Conservation (phyloP, 2,329 filamentous ascomycete genomes). For the Cytospora leucostoma region DNA sequence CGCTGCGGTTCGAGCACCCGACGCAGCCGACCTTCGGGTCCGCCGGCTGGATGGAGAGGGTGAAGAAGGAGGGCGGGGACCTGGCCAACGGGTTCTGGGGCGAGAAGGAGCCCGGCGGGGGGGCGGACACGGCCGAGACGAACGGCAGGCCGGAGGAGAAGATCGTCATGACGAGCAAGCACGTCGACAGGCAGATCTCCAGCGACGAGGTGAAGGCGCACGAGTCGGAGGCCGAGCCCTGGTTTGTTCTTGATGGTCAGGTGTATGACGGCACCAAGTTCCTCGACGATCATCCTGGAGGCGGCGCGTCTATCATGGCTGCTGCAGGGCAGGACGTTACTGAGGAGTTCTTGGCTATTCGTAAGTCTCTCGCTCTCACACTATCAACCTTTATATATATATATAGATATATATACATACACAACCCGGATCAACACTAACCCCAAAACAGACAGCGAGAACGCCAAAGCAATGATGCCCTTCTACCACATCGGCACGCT, state of each 20-base stretch:
- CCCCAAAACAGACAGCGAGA: slow-evolving; percentile 72
- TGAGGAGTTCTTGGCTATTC: slow-evolving; percentile 90
- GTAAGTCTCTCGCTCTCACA: slow-evolving; percentile 53
- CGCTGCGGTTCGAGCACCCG: slow-evolving; percentile 81
- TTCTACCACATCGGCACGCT: slow-evolving; percentile 82
- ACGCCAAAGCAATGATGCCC: slow-evolving; percentile 87
- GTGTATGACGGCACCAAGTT: slow-evolving; percentile 86
- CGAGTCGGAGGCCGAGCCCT: slow-evolving; percentile 65
- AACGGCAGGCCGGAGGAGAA: slow-evolving; percentile 58
- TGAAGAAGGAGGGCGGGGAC: slow-evolving; percentile 81
- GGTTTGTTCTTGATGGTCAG: slow-evolving; percentile 87
- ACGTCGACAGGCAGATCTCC: slow-evolving; percentile 62
- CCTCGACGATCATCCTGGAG: slow-evolving; percentile 80
- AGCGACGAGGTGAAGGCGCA: slow-evolving; percentile 73
- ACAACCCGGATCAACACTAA: too few species aligned
- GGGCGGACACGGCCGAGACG: slow-evolving; percentile 40
- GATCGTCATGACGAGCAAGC: slow-evolving; percentile 75
- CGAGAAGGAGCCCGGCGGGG: slow-evolving; percentile 62
- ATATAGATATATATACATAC: slow-evolving; percentile 31
- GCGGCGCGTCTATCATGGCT: slow-evolving; percentile 79
- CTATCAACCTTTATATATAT: slow-evolving; percentile 27
- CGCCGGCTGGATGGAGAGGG: slow-evolving; percentile 90
- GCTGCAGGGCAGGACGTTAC: slow-evolving; percentile 80
- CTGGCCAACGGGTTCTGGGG: slow-evolving; percentile 84
- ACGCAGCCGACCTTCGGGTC: slow-evolving; percentile 76